Evolutionary conservation across 345 rosid genomes (phyloP).

Genomic region (Eucalyptus camaldulensis): DNA sequence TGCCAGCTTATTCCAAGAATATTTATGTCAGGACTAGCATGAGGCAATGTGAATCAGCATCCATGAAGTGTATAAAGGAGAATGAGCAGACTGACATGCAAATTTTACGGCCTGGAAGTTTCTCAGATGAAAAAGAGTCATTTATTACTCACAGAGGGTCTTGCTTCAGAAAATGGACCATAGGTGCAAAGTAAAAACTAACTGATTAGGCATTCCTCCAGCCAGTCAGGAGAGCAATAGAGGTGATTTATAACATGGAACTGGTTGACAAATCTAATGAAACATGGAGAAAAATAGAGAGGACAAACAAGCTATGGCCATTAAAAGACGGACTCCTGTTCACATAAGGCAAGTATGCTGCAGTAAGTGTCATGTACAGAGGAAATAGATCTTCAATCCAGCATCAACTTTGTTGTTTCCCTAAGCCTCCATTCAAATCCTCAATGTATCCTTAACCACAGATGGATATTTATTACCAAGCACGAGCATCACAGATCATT

Average conservation of each 20-base stretch:
- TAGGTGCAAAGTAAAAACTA: neutral
- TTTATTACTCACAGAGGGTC: neutral
- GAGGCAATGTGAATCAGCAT: neutral
- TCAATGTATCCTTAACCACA: neutral
- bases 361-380: neutral
- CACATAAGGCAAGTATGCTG: neutral
- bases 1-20: neutral
- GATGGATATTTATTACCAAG: neutral
- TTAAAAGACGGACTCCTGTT: neutral
- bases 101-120: neutral
- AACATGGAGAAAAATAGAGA: neutral
- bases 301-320: neutral
- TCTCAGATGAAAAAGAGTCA: neutral
- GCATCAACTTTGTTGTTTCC: neutral
- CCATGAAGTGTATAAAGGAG: neutral
- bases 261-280: neutral
- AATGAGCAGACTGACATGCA: neutral
- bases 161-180: neutral
- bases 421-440: neutral
- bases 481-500: neutral
- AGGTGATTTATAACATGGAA: neutral
- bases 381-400: neutral
- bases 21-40: neutral
- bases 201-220: neutral
- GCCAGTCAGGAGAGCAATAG: neutral